phyloP scores from a whole-genome alignment of 441 rosid species.

The Croton laevigatus region DNA sequence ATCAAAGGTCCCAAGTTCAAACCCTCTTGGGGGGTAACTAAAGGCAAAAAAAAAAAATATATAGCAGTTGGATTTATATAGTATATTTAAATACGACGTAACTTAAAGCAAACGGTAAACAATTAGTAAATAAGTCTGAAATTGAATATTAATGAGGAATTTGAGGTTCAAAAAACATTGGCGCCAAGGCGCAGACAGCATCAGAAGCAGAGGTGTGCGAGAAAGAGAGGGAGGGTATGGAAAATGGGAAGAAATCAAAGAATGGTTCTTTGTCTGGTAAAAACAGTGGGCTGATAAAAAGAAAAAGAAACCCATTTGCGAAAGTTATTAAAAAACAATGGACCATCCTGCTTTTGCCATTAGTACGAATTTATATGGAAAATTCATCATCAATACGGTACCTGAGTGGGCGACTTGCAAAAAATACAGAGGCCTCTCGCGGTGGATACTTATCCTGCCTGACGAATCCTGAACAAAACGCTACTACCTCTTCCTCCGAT shows the following conservation, averaged over 20 bases:
- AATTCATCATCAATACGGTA: background rate
- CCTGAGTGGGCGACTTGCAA: background rate
- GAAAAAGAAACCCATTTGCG: conserved; percentile 10
- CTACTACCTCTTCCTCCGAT: background rate
- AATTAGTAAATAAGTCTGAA: no score
- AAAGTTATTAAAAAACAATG: background rate
- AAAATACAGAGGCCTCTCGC: background rate
- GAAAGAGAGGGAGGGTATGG: background rate
- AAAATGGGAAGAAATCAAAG: no score
- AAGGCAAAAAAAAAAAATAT: no score
- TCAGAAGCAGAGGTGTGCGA: background rate
- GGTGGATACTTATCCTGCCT: background rate
- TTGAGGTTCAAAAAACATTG: no score
- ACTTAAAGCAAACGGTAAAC: no score
- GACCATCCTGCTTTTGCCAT: conserved; percentile 15
- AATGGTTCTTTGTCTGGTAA: no score
- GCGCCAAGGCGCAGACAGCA: background rate
- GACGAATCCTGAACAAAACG: no score
- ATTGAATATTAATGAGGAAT: no score
- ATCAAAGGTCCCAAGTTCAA: no score
- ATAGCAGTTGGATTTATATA: background rate
- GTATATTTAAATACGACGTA: no score
- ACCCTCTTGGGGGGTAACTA: no score
- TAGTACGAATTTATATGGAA: background rate
- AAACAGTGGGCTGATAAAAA: conserved; percentile 10